phyloP scores from a whole-genome alignment of 2,329 filamentous ascomycete species.

The Alternaria conjuncta region DNA sequence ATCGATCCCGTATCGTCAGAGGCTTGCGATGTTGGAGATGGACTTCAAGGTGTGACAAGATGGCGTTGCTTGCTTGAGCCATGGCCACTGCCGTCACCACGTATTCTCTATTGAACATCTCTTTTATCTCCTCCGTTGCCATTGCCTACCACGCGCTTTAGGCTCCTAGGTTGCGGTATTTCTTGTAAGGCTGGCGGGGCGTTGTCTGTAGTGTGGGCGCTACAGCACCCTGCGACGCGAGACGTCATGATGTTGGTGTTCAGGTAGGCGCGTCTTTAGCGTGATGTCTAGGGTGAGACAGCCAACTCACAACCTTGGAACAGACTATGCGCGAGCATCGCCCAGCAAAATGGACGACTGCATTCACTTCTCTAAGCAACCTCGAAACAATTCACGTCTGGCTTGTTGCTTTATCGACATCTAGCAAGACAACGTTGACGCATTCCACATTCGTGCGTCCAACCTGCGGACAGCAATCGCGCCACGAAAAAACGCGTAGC shows the following conservation, averaged over 20 bases:
- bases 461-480: too few species aligned
- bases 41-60: neutral
- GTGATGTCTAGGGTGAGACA: neutral
- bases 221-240: neutral
- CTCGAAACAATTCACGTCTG: neutral
- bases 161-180: neutral
- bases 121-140: neutral
- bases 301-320: too few species aligned
- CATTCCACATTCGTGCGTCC: too few species aligned
- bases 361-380: neutral
- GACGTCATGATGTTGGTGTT: neutral
- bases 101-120: neutral
- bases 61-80: neutral
- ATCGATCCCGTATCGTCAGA: neutral
- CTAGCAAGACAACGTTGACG: neutral
- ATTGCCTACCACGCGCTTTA: neutral
- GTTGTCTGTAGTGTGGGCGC: neutral
- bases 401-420: neutral
- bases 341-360: neutral
- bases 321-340: neutral
- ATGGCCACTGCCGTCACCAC: neutral
- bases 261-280: neutral
- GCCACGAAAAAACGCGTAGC: too few species aligned
- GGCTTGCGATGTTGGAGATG: neutral
- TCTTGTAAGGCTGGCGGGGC: neutral